A percentile compares a stretch with the other conserved stretches of the same genome.
phyloP scores from a whole-genome alignment of 1,284 basidiomycete species.

The Pseudozyma sp. region DNA sequence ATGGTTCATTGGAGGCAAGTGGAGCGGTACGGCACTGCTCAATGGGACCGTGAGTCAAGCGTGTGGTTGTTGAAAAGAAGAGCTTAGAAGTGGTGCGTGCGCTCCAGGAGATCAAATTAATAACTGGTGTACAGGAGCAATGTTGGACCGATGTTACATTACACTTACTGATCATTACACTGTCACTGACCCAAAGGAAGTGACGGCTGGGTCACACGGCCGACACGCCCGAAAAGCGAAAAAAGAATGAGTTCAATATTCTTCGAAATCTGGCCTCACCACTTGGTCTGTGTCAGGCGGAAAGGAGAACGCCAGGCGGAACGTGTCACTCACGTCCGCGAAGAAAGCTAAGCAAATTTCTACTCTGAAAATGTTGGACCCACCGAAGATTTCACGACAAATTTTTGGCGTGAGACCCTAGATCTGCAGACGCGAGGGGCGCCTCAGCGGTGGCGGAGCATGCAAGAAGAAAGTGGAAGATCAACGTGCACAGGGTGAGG shows the following conservation, averaged over 20 bases:
- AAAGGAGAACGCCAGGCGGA: not conserved
- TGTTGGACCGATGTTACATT: no score
- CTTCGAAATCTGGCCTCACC: slow-evolving; percentile 31
- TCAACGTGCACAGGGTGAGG: slow-evolving; percentile 17
- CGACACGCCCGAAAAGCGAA: slow-evolving; percentile 8
- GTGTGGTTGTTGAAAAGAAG: no score
- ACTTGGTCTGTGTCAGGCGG: not conserved
- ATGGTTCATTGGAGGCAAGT: no score
- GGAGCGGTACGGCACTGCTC: no score
- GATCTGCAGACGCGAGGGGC: not conserved
- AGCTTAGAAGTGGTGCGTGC: no score
- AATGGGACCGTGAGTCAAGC: no score
- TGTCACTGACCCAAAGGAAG: slow-evolving; percentile 1
- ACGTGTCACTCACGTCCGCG: slow-evolving; percentile 11
- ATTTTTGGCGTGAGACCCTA: slow-evolving; percentile 8
- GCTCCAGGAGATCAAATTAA: no score
- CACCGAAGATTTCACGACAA: slow-evolving; percentile 13
- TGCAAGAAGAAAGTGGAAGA: not conserved
- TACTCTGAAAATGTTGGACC: not conserved
- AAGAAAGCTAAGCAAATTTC: slow-evolving; percentile 5
- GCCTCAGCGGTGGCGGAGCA: not conserved
- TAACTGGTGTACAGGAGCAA: no score
- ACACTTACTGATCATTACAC: no score
- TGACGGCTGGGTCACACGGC: slow-evolving; percentile 26
- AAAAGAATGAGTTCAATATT: not conserved